Evolutionary conservation across 192 early-diverging fungal species (phyloP).

Genomic region (Gigaspora rosea): DNA sequence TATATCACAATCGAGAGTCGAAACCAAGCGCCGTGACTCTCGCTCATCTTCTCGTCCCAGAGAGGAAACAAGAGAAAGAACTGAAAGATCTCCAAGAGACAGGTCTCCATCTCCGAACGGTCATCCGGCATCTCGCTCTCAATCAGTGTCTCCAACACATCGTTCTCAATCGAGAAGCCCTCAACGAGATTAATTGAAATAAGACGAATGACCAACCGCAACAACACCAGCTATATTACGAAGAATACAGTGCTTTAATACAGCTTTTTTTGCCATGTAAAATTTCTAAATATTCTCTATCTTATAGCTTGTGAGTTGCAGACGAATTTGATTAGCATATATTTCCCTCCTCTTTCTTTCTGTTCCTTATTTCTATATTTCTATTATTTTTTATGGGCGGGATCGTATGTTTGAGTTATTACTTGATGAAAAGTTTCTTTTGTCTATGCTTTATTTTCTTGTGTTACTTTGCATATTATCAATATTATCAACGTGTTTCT

Average conservation of each 20-base stretch:
- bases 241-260: conserved; percentile 23
- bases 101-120: neutral
- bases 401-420: neutral
- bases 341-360: conserved; percentile 17
- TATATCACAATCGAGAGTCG: neutral
- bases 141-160: conserved; percentile 7
- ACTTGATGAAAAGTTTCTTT: neutral
- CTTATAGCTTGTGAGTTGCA: conserved; percentile 22
- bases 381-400: conserved; percentile 6
- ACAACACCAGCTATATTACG: neutral
- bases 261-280: conserved; percentile 31
- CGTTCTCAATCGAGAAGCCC: conserved; percentile 12
- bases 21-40: conserved; percentile 5
- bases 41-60: neutral
- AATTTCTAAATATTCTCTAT: conserved; percentile 24
- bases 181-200: conserved; percentile 1
- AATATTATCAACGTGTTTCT: conserved; percentile 20
- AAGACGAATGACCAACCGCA: neutral
- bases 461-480: neutral
- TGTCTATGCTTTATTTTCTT: conserved; percentile 19
- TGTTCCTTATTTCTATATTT: neutral
- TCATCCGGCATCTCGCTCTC: conserved; percentile 4
- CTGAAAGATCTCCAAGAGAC: neutral
- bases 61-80: conserved; percentile 8
- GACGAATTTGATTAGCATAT: conserved; percentile 20